Base-by-base conservation (phyloP, 2,329 filamentous ascomycete genomes). In the Trichoderma koningii region DNA sequence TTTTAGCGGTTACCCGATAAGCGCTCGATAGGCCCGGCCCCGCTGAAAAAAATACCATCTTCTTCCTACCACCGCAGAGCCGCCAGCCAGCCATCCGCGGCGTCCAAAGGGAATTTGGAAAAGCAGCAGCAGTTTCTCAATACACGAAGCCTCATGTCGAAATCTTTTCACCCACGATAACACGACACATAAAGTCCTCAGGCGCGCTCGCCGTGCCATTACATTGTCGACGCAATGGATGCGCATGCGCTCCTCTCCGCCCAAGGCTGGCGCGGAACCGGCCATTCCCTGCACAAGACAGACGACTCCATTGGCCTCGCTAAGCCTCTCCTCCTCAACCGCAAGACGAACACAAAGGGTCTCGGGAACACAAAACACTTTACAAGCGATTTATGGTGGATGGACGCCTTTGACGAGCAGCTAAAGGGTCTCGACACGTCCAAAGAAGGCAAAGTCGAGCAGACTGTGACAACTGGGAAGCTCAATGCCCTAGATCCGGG, bases 311-410 rank as follows among this genome's bases (percentile, higher is more conserved):
- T 89, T 67, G 94, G 94, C 50, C 88, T 98, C 63, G 87, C 88
- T 28, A 91, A 90, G 71, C 94, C 94, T 5, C 84, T 98, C 30
- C 87, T 96, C 44, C 85, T 97, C 64, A 88, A 90, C 66, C 89
- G 91, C 71, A 96, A 96, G 77, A 84, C 89, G 71, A 90, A 96
- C 76, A 89, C 85, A 30, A 83, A 91, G 61, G 94, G 94, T 26
- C 81, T 98, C 5, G 94, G 94, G 63, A 88, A 91, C 74, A 92
- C 91, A 76, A 81, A 83, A 65, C 84, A 87, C 68, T 83, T 83
- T 68, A 85, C 84, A 23, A 85, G 83, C 70, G 94, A 97, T 74
- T 93, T 97, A 76, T 99, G 95, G 95, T 99, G 95, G 95, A 83
- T 97, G 77, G 89, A 92, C 66, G 95, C 95, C 12, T 97, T 97